Conservation (phyloP, 345 rosid species). For the Abelmoschus esculentus region DNA sequence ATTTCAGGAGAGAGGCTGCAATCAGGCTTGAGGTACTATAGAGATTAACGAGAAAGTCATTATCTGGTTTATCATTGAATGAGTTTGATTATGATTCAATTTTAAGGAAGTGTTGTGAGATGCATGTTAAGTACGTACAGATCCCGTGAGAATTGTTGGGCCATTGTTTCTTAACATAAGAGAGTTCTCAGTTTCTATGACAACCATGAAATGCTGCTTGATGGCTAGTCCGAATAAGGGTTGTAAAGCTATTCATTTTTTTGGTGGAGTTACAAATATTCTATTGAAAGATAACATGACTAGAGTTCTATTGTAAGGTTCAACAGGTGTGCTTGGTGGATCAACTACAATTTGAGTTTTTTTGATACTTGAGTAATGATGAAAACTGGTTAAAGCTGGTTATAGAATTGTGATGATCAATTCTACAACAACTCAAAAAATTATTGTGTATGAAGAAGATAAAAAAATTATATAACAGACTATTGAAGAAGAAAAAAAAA, state of each 20-base stretch:
- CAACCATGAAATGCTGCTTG: slow-evolving; percentile 68
- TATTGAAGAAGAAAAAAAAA: too few species aligned
- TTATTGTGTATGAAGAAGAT: too few species aligned
- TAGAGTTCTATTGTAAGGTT: slow-evolving; percentile 61
- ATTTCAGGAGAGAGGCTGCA: slow-evolving; percentile 44
- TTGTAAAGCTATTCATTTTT: slow-evolving; percentile 53
- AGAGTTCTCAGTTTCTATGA: slow-evolving; percentile 61
- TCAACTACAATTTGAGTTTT: too few species aligned
- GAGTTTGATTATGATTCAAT: slow-evolving; percentile 60
- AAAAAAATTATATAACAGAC: too few species aligned
- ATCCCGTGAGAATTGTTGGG: slow-evolving; percentile 69
- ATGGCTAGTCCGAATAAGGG: slow-evolving; percentile 70
- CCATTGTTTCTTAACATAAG: slow-evolving; percentile 49
- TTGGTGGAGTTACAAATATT: slow-evolving; percentile 49
- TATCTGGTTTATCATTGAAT: slow-evolving; percentile 46
- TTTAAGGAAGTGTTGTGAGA: slow-evolving; percentile 70
- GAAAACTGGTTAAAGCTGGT: too few species aligned
- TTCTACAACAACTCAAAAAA: too few species aligned
- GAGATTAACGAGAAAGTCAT: slow-evolving; percentile 43
- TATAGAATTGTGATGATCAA: too few species aligned
- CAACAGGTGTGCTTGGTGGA: not conserved
- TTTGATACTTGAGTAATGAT: too few species aligned
- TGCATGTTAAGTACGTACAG: slow-evolving; percentile 70
- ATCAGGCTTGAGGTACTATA: slow-evolving; percentile 54
- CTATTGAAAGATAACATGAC: slow-evolving; percentile 58